phyloP scores from a whole-genome alignment of 192 early-diverging fungal genomes.

The Radiomyces spectabilis region DNA sequence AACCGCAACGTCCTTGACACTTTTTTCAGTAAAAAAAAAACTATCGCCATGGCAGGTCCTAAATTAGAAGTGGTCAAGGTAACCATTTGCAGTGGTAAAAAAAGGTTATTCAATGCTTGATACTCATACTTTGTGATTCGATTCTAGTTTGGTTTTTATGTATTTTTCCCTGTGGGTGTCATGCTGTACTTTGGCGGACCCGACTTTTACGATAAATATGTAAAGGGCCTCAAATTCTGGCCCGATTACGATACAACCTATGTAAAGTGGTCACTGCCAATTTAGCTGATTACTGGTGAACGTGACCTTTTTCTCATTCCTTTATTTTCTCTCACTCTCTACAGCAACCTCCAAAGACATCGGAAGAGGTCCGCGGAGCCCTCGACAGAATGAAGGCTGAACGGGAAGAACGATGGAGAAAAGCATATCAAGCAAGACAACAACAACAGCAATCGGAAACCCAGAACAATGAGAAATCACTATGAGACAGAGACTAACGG shows the following conservation, averaged over 20 bases:
- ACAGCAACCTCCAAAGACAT: conserved; percentile 33
- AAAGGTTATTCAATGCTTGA: not conserved
- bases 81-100: not conserved
- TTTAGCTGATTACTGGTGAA: not conserved
- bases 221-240: conserved; percentile 37
- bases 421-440: conserved; percentile 7
- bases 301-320: not conserved
- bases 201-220: conserved; percentile 37
- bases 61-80: conserved; percentile 38
- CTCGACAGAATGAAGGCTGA: conserved; percentile 32
- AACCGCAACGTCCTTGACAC: too few relatives aligned
- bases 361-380: conserved; percentile 23
- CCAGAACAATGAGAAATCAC: too few relatives aligned
- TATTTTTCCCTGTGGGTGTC: conserved; percentile 40
- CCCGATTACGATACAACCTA: conserved; percentile 23
- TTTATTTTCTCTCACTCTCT: not conserved
- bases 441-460: conserved; percentile 1
- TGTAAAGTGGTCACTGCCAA: conserved; percentile 9
- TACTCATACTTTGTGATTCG: not conserved
- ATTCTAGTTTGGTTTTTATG: conserved; percentile 40
- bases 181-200: conserved; percentile 47
- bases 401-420: conserved; percentile 28
- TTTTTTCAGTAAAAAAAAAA: not conserved
- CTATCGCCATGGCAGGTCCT: conserved; percentile 32
- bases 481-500: too few relatives aligned